These are phyloP conservation scores for Globisporangium splendens DNA, from an alignment of 352 stramenopile species.

Conservation along the genomic window DNA sequence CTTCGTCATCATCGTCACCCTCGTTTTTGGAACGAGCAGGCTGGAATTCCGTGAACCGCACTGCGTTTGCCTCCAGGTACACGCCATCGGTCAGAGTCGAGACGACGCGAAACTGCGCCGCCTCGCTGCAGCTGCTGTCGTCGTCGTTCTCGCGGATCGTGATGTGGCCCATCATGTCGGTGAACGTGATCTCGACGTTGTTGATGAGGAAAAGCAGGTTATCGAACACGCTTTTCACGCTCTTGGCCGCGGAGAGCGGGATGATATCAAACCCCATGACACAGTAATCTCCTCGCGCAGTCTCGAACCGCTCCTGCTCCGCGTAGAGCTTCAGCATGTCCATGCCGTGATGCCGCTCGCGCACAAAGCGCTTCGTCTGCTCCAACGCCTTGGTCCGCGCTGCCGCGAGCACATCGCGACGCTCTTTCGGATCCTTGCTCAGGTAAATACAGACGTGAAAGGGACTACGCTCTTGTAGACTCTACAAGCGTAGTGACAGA, in stretches of 20 bases:
- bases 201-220: slow-evolving; percentile 29
- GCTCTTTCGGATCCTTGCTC: slow-evolving; percentile 16
- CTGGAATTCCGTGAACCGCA: slow-evolving; percentile 30
- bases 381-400: slow-evolving; percentile 22
- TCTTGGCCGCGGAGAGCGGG: slow-evolving; percentile 21
- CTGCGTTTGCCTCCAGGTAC: slow-evolving; percentile 42
- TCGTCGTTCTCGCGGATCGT: slow-evolving; percentile 48
- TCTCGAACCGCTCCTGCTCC: slow-evolving; percentile 36
- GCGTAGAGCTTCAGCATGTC: slow-evolving; percentile 26
- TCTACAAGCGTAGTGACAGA: slow-evolving; percentile 8
- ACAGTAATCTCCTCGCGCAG: slow-evolving; percentile 28
- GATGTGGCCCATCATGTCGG: slow-evolving; percentile 43
- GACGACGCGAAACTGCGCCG: slow-evolving; percentile 37
- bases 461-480: slow-evolving; percentile 30
- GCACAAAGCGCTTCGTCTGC: slow-evolving; percentile 22
- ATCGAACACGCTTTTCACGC: slow-evolving; percentile 50
- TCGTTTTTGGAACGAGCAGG: background rate
- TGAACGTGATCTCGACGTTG: slow-evolving; percentile 50
- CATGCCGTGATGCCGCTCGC: slow-evolving; percentile 22
- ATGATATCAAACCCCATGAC: slow-evolving; percentile 28
- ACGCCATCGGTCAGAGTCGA: slow-evolving; percentile 21
- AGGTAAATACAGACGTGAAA: slow-evolving; percentile 35
- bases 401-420: slow-evolving; percentile 20
- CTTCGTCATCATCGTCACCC: background rate
- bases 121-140: slow-evolving; percentile 13